Evolutionary conservation across 768 basidiomycete species (phyloP), one percentile per base, ranked within the genome.

Genomic region (Russula virescens): DNA sequence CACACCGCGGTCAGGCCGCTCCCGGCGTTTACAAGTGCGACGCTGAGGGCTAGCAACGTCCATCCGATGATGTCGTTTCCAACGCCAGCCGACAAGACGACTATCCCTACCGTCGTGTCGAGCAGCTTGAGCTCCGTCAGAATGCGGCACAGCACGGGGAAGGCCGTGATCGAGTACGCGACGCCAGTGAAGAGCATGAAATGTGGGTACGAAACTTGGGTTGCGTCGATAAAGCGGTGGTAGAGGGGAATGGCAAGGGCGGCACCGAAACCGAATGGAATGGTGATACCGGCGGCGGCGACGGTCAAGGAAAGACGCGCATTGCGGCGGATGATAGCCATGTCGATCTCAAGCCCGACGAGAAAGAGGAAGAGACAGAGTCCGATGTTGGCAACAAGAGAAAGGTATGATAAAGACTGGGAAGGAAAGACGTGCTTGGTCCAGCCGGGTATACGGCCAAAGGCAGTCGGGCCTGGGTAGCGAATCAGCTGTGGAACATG

Each of bases 141-240:
- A 74, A 97, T 89, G 65, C 94, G 81, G 73, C 89, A 92, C 8
- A 94, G 78, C 2, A 94, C 88, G 0, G 92, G 91, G 65, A 93
- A 91, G 0, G 90, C 91, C 0, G 90, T 92, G 69, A 93, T 93
- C 3, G 88, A 87, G 75, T 87, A 94, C 0, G 94, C 93, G 23
- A 95, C 92, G 16, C 92, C 94, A 11, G 90, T 86, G 74, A 98
- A 98, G 42, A 99, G 84, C 83, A 97, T 86, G 74, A 98, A 98
- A 72, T 96, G 80, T 0, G 91, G 87, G 73, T 94, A 96, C 56
- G 85, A 79, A 53, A 87, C 80, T 50, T 74, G 77, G 4, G 43
- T 50, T 1, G 76, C 73, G 69, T 87, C 81, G 66, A 92, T 82
- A 74, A 95, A 98, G 9, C 77, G 70, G 62, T 84, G 73, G 76